Evolutionary conservation across 352 stramenopile species (phyloP).

Genomic region (Thalassiosira pacifica): DNA sequence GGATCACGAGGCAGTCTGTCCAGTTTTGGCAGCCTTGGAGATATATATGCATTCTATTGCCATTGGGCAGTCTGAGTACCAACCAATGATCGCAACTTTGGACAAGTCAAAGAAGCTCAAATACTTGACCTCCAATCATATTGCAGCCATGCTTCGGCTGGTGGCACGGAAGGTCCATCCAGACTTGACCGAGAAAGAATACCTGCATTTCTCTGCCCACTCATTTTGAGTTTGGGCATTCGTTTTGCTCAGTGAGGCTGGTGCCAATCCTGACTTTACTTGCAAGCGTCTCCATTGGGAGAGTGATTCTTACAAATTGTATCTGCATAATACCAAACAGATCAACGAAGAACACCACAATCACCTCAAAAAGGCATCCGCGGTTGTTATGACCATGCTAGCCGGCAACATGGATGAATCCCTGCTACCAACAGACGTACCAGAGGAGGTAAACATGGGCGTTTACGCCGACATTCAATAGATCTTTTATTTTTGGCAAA

Average conservation of each 20-base stretch:
- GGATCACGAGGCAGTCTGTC: background rate
- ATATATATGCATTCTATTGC: background rate
- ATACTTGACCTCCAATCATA: background rate
- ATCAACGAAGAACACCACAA: conserved; percentile 8
- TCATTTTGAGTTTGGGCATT: conserved; percentile 40
- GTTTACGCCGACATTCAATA: background rate
- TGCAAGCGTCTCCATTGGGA: conserved; percentile 33
- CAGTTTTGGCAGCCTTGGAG: background rate
- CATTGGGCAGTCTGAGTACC: background rate
- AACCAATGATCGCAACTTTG: background rate
- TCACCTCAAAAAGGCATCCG: background rate
- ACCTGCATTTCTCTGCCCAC: conserved; percentile 39
- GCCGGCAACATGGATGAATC: background rate
- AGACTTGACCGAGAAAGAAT: background rate
- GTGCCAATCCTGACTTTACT: conserved; percentile 18
- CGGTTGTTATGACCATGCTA: background rate
- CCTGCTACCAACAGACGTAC: background rate
- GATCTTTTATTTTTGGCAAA: too few species aligned
- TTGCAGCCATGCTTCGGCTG: background rate
- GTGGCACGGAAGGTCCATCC: background rate
- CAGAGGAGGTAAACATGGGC: background rate
- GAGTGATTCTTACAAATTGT: conserved; percentile 24
- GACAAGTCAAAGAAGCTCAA: background rate
- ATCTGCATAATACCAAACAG: conserved; percentile 25
- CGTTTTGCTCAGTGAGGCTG: conserved; percentile 37